Evolutionary conservation across 1,139 yeast genomes (phyloP), one percentile per base, ranked within the genome.

Genomic region (Spathaspora sp.): DNA sequence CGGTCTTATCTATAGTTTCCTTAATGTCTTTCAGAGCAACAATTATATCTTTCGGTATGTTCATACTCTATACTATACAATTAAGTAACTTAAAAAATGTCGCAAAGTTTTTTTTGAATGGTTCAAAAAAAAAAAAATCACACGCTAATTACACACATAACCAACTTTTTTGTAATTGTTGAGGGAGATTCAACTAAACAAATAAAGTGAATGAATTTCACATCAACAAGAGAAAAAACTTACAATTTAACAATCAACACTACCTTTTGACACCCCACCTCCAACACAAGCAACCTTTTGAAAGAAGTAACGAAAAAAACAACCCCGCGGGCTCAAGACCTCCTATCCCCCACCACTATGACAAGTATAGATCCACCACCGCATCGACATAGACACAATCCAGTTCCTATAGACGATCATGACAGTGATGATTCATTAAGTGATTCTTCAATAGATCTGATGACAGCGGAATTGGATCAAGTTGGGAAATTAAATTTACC

Each of bases 1-100:
- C 88, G 0, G 96, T 88, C 58, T 86, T 87, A 46, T 80, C 84
- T 13, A 90, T 84, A 7, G 81, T 74, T 24, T 72, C 73, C 54
- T 78, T 68, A 5, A 82, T 61, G 20, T 82, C 82, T 1, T 72
- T 73, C 1, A 89, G 87, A 0, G 90, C 90, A 3, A 81, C 63
- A 11, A 65, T 67, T 9, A 80, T 58, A 18, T 75, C 78, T 0
- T 64, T 67, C 1, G 82, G 81, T 41, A 51, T 67, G 4, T 25
- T 37, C 24, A 37, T 24, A 8, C 16, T 17, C 9, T 31, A 18
- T 15, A 4, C 36, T 29, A 6, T 31, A 31, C 17, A 20, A 17
- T 11, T 9, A 11, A 11, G 20, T 34, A 4, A 34, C 13, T 16
- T 5, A 11, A 18, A 24, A 31, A 31, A 31, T 31, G 36, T 31